Base-by-base conservation (phyloP, 2,329 filamentous ascomycete species). In the Curvularia eragrostidis region DNA sequence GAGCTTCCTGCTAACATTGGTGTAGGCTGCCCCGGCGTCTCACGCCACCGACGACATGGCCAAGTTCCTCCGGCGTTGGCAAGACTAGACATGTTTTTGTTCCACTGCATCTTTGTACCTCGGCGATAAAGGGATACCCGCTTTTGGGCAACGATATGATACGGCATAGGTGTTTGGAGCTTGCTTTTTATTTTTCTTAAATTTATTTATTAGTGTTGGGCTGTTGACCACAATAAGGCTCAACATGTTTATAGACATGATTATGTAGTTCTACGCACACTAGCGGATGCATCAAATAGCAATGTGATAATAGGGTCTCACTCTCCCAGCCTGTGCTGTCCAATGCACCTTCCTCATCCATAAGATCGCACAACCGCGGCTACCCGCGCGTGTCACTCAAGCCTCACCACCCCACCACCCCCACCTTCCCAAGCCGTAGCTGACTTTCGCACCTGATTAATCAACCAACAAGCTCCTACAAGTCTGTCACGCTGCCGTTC, bases 51-150 rank as follows among this genome's bases (percentile, higher is more conserved):
- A 81, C 50, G 82, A 85, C 55, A 85, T 86, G 83, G 80, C 81
- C 48, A 83, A 82, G 64, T 87, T 82, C 71, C 71, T 87, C 59
- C 82, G 82, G 47, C 78, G 85, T 62, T 87, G 85, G 85, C 84
- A 83, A 73, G 85, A 88, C 74, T 87, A 74, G 58, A 58, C 12
- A 15, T 48, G 5, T 15, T 24, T 18, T 36, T 18, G 15, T 36
- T 36, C 26, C 32, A 19, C 9, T 36, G 18, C 15, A 36, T 36
- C 13, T 26, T 38, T 48, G 13, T 26, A 26, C 47, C 23, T 24
- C 21, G n/a, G 19, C 8, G 7, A 52, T 32, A 13, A 26, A 38
- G 19, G 42, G 18, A 49, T 30, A 15, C 21, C 34, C n/a, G 23
- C n/a, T 38, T 30, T 10, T 24, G 32, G 36, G 46, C 50, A 42